Base-by-base conservation (phyloP, 2,329 filamentous ascomycete species). In the Lecanicillium sp. region DNA sequence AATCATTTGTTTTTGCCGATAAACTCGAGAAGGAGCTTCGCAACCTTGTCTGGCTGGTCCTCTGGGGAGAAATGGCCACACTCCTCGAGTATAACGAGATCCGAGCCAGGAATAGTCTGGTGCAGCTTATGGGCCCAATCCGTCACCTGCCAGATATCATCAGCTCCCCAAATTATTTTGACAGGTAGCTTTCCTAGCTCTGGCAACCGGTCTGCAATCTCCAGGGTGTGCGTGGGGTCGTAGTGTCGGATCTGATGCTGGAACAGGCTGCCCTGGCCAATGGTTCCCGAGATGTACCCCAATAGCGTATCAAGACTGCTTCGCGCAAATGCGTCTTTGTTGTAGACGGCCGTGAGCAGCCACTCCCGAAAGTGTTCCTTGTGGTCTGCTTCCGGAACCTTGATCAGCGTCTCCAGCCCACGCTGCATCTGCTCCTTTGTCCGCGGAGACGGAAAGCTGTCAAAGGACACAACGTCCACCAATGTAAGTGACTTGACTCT, bases 181-280 rank as follows among this genome's bases (percentile, higher is more conserved):
- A 57, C 53, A 0, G 53, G 51, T 1, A 56, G 7, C 17, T 48
- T 47, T 3, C 36, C 42, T 3, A 59, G 43, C 30, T 56, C 49
- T 1, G 20, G 34, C 1, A 59, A 44, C 3, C 45, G 49, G 1
- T 45, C 37, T 1, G 49, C 44, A 8, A 60, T 40, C 34, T 60
- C 55, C 43, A 59, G 41, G 3, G 56, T 59, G 36, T 58, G 57
- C n/a, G 51, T 58, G 1, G 52, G 52, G 10, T 58, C 53, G 19
- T 58, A 59, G 32, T 58, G 54, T 2, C 49, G 51, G 17, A 60
- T 41, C 25, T 59, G 57, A 29, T 60, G 56, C 41, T 57, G 48
- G 39, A 59, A 58, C 8, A 59, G 34, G 36, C 57, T 60, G 0
- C 46, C 40, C 19, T 60, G 57, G 2, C 56, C 56, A 2, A 59